These are phyloP conservation scores for Rhodotorula kratochvilovae DNA, from an alignment of 768 basidiomycete species.

Conservation along the genomic window DNA sequence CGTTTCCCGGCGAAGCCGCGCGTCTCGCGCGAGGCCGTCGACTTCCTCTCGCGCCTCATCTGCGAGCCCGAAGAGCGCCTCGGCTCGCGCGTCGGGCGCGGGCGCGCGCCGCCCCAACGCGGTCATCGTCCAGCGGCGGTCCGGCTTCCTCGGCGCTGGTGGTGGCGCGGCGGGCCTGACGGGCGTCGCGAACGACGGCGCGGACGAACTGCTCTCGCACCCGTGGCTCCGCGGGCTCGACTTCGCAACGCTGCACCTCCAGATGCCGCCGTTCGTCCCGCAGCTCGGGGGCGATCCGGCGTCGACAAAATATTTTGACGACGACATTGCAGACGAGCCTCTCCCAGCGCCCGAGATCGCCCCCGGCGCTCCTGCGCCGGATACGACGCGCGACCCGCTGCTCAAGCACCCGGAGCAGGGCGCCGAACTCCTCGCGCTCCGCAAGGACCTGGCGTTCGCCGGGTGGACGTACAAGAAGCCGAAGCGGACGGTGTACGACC, in stretches of 20 bases:
- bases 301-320: constrained; percentile 88
- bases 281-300: constrained; percentile 66
- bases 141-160: constrained; percentile 60
- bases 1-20: constrained; percentile 79
- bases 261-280: constrained; percentile 82
- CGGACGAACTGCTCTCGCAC: constrained; percentile 82
- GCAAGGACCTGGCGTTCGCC: constrained; percentile 82
- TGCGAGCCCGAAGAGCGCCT: constrained; percentile 95
- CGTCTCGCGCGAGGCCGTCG: constrained; percentile 79
- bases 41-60: constrained; percentile 79
- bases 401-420: constrained; percentile 81
- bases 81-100: constrained; percentile 61
- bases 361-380: constrained; percentile 61
- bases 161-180: constrained; percentile 42
- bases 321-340: constrained; percentile 57
- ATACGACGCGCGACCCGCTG: constrained; percentile 83
- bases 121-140: constrained; percentile 67
- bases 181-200: constrained; percentile 60
- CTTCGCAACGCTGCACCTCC: constrained; percentile 77
- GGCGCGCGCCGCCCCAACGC: constrained; percentile 67
- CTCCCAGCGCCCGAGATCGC: constrained; percentile 78
- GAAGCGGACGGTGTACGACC: constrained; percentile 30
- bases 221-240: constrained; percentile 88
- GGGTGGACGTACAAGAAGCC: constrained; percentile 40
- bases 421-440: constrained; percentile 75